Evolutionary conservation across 1,284 basidiomycete genomes (phyloP), one percentile per base, ranked within the genome.

Genomic region (Sutorius eximius): DNA sequence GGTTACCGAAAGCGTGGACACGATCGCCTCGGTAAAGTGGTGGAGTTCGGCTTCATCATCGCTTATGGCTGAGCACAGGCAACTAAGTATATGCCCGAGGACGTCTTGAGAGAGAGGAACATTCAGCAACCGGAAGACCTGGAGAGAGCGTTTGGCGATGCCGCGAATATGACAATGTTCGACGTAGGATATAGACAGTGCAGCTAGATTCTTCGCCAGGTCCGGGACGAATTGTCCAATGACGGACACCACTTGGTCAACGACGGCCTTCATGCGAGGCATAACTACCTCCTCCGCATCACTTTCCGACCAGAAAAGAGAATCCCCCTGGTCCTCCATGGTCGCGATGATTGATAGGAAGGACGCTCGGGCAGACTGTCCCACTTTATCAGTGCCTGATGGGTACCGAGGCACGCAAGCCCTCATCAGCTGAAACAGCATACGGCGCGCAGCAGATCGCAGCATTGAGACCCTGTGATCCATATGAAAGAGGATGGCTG

Each of bases 101-200:
- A 93, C 89, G 12, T 80, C 75, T 49, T 87, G 82, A 48, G 83
- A 86, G 44, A 93, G 80, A 33, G 80, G 77, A 0, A 93, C 89
- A 60, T 85, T 82, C n/a, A 98, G 75, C 1, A 90, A 85, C 37
- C 93, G 86, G 73, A 94, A 94, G n/a, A 93, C 79, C 69, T 97
- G 93, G 59, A 98, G 79, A 3, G 95, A 96, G 32, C 93, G 83
- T 73, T 91, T 93, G 0, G 95, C 94, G 30, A 89, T 85, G 48
- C 87, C 86, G 38, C 93, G 84, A 57, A 95, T 91, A 5, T 93
- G 89, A 63, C 92, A 95, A 1, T 87, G 82, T 3, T 93, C 93
- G 2, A 93, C 91, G 89, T 95, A 97, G 33, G 79, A 74, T 55
- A 97, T 75, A 3, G 93, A 91, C 30, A 93, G 66, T 6, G 86